These are phyloP conservation scores for Phytophthora ohioensis DNA, from an alignment of 352 stramenopile genomes.

Conservation along the genomic window DNA sequence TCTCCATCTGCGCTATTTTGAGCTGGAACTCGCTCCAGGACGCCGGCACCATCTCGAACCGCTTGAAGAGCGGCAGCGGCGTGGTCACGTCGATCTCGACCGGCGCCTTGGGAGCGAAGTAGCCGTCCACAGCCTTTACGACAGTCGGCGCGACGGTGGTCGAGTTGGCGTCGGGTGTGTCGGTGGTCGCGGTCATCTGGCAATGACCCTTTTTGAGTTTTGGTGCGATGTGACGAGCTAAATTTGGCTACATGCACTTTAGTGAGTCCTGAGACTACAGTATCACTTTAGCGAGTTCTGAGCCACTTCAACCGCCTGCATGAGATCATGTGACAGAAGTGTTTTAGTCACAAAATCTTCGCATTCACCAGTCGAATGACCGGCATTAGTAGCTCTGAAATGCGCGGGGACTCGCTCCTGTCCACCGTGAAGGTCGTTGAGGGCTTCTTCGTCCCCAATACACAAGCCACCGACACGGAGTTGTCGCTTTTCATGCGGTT, in stretches of 20 bases:
- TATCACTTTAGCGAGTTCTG: too few relatives aligned
- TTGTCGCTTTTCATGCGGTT: slow-evolving; percentile 45
- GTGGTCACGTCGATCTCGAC: slow-evolving; percentile 8
- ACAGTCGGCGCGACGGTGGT: not conserved
- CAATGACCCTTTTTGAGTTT: not conserved
- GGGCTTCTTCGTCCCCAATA: slow-evolving; percentile 20
- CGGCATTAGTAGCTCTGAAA: not conserved
- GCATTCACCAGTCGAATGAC: not conserved
- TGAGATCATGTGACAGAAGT: slow-evolving; percentile 2
- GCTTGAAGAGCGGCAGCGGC: slow-evolving; percentile 38
- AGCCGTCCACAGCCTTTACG: slow-evolving; percentile 35
- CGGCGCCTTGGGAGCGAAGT: slow-evolving; percentile 20
- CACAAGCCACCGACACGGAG: not conserved
- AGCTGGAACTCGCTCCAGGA: slow-evolving; percentile 43
- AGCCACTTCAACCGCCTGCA: slow-evolving; percentile 7
- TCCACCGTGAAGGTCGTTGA: slow-evolving; percentile 18
- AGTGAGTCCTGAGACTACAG: too few relatives aligned
- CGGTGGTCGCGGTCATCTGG: slow-evolving; percentile 30
- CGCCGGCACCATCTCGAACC: slow-evolving; percentile 37
- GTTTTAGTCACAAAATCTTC: not conserved
- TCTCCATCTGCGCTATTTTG: slow-evolving; percentile 32
- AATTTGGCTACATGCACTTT: too few relatives aligned
- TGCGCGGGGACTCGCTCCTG: not conserved
- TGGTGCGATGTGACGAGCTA: too few relatives aligned
- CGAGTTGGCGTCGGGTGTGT: slow-evolving; percentile 1